A percentile compares a stretch with the other conserved stretches of the same genome.
Conservation (phyloP, 805 yeast genomes). For the Nakazawaea wickerhamii region DNA sequence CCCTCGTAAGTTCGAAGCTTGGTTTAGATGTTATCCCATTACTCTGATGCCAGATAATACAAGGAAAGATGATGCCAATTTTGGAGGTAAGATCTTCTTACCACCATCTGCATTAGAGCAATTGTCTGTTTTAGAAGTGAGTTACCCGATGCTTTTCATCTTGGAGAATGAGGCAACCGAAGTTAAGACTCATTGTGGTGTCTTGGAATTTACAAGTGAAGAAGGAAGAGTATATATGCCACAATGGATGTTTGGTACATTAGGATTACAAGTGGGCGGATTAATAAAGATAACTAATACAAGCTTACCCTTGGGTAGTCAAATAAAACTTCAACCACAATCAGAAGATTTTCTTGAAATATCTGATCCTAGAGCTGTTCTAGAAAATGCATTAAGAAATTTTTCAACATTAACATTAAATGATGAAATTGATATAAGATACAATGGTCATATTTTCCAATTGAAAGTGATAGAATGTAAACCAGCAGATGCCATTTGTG, state of each 20-base stretch:
- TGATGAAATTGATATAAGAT: constrained; percentile 80
- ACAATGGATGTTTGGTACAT: constrained; percentile 90
- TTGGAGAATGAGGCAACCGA: constrained; percentile 57
- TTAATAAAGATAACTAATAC: constrained; percentile 68
- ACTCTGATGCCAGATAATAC: constrained; percentile 79
- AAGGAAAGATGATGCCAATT: constrained; percentile 74
- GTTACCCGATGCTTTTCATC: constrained; percentile 95
- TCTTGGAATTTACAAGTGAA: constrained; percentile 91
- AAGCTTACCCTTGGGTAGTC: constrained; percentile 79
- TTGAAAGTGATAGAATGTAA: constrained; percentile 84
- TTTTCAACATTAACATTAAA: constrained; percentile 82
- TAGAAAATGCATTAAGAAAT: constrained; percentile 86
- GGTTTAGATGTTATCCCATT: constrained; percentile 88
- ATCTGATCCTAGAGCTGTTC: constrained; percentile 92
- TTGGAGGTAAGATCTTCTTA: constrained; percentile 90
- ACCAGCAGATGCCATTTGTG: constrained; percentile 85
- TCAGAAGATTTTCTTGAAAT: constrained; percentile 89
- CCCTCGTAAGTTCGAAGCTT: constrained; percentile 63
- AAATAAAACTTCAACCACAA: constrained; percentile 94
- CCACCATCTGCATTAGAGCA: constrained; percentile 92
- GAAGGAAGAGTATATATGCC: constrained; percentile 95
- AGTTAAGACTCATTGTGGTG: constrained; percentile 81
- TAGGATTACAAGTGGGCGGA: constrained; percentile 73
- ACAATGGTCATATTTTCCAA: constrained; percentile 72
- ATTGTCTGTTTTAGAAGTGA: constrained; percentile 81